These are phyloP conservation scores for Kuraishia capsulata DNA, from an alignment of 805 yeast species.

Conservation along the genomic window DNA sequence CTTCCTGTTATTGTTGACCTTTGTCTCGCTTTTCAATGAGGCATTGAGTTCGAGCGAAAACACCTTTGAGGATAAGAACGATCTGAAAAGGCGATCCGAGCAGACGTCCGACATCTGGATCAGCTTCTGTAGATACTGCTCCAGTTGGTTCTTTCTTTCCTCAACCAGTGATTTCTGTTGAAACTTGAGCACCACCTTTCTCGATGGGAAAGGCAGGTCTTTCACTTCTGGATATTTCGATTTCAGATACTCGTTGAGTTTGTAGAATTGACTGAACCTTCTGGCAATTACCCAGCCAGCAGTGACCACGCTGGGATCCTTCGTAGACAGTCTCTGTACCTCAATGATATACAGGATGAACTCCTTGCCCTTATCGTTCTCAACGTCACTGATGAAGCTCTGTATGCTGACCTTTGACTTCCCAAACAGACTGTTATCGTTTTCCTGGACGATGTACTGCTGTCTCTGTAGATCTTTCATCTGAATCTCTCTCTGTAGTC, in stretches of 20 bases:
- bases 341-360: slow-evolving; percentile 69
- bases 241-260: slow-evolving; percentile 57
- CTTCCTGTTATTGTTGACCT: slow-evolving; percentile 14
- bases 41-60: slow-evolving; percentile 25
- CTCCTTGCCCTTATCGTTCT: slow-evolving; percentile 47
- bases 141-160: slow-evolving; percentile 51
- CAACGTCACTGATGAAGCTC: slow-evolving; percentile 37
- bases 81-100: slow-evolving; percentile 59
- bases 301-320: slow-evolving; percentile 28
- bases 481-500: slow-evolving; percentile 65
- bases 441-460: slow-evolving; percentile 76
- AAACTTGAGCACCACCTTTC: slow-evolving; percentile 61
- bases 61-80: slow-evolving; percentile 68
- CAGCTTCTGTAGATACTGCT: slow-evolving; percentile 49
- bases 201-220: slow-evolving; percentile 45
- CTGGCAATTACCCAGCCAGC: slow-evolving; percentile 91
- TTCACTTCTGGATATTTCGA: slow-evolving; percentile 40
- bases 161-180: slow-evolving; percentile 59
- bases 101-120: slow-evolving; percentile 63
- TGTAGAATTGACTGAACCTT: slow-evolving; percentile 76
- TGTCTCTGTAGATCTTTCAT: slow-evolving; percentile 67
- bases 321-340: slow-evolving; percentile 42
- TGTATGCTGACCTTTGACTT: slow-evolving; percentile 48
- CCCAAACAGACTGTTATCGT: slow-evolving; percentile 66
- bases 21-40: slow-evolving; percentile 6